These are phyloP conservation scores for Haematococcus lacustris DNA, from an alignment of 139 green algal species.

Conservation along the genomic window DNA sequence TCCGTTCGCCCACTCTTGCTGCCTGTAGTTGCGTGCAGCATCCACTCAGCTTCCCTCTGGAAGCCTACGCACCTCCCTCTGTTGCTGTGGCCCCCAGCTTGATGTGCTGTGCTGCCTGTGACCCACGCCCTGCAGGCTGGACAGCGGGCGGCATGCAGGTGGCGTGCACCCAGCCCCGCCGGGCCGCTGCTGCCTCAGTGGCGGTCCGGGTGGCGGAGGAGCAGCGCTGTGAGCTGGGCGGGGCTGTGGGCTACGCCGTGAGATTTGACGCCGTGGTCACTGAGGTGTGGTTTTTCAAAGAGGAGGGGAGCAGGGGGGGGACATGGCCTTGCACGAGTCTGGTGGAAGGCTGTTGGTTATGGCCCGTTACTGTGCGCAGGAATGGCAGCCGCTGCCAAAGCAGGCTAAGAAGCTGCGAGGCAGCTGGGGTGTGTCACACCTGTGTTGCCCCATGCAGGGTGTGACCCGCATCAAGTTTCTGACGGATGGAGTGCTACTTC, in stretches of 20 bases:
- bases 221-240: constrained; percentile 37
- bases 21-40: no score
- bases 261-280: constrained; percentile 60
- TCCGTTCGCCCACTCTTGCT: no score
- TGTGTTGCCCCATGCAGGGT: constrained; percentile 23
- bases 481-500: constrained; percentile 84
- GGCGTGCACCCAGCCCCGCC: constrained; percentile 54
- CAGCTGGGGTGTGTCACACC: background rate
- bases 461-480: constrained; percentile 77
- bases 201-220: constrained; percentile 78
- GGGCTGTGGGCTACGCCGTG: constrained; percentile 68
- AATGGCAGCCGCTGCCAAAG: no score
- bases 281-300: background rate
- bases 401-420: background rate
- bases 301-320: background rate
- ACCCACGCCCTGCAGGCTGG: constrained; percentile 27
- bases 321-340: background rate
- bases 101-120: constrained; percentile 69
- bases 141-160: constrained; percentile 32
- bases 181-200: constrained; percentile 76
- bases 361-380: no score
- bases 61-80: no score
- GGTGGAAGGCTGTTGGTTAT: no score
- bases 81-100: constrained; percentile 71
- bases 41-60: no score